These are phyloP conservation scores for Albizia julibrissin DNA, from an alignment of 306 rosid species.

Conservation along the genomic window DNA sequence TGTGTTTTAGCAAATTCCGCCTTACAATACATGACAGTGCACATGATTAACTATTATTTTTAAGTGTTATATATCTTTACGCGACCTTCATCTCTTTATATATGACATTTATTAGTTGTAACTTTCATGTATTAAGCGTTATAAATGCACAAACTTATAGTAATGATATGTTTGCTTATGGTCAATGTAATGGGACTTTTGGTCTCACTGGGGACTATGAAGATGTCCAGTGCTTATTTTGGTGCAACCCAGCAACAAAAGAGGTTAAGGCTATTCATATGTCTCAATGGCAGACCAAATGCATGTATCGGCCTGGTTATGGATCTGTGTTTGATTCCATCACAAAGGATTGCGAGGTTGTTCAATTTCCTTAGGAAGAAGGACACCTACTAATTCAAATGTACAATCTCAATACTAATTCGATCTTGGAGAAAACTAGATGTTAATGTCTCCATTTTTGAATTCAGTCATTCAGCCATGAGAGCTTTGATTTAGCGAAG, in stretches of 20 bases:
- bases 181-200: neutral
- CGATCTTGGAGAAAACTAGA: neutral
- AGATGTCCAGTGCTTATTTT: too few species aligned
- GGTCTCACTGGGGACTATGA: neutral
- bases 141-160: too few species aligned
- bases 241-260: neutral
- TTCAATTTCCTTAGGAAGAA: neutral
- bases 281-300: neutral
- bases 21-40: too few species aligned
- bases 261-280: too few species aligned
- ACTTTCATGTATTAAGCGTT: too few species aligned
- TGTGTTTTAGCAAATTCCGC: too few species aligned
- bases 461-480: too few species aligned
- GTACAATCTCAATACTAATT: neutral
- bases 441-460: neutral
- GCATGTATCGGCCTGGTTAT: too few species aligned
- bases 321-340: neutral
- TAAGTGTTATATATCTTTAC: too few species aligned
- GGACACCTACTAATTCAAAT: neutral
- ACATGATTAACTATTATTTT: too few species aligned
- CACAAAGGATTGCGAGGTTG: neutral
- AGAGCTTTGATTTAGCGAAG: neutral
- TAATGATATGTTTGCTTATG: neutral
- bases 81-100: too few species aligned
- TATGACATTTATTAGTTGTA: too few species aligned